Evolutionary conservation across 805 yeast species (phyloP), one percentile per base, ranked within the genome.

Genomic region (Lipomyces japonicus): DNA sequence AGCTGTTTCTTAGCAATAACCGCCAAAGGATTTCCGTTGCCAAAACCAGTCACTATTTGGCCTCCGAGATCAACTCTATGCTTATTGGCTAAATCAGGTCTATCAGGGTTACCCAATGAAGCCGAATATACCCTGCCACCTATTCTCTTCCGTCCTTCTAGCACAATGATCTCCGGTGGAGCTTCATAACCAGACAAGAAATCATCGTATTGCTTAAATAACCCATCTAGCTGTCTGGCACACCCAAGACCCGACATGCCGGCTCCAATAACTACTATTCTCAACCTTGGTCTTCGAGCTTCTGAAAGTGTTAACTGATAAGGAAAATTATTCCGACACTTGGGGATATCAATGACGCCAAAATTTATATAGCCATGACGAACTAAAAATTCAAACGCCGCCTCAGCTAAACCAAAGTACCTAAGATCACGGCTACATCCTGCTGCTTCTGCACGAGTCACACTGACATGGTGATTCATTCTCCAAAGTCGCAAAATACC

Each of bases 161-260:
- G 58, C 3, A 71, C 57, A 9, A 71, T 47, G 10, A 71, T 67
- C 9, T 71, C 67, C 1, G 75, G 75, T 10, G 69, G 42, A 22
- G 66, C 72, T 42, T 70, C 72, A 46, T 67, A 68, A 35, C 70
- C 72, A 12, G 50, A 23, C 18, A 60, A 48, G 41, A 69, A 69
- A 6, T 61, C 61, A 22, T 64, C 61, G 50, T 71, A 70, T 31
- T 69, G 62, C 23, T 63, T 58, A 39, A 69, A 57, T 21, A 71
- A 93, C 68, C 82, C 86, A 44, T 81, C 91, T 44, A 91, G 81
- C 73, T 91, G 97, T 67, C 95, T 93, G 23, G 97, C 96, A 66
- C 91, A 85, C 61, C 96, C 95, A 42, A 93, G 72, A 59, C 98
- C 98, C 23, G 98, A 96, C 49, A 95, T 83, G 43, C 98, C 98